Conservation (phyloP, 2,329 filamentous ascomycete species). For the Trichoderma hamatum region DNA sequence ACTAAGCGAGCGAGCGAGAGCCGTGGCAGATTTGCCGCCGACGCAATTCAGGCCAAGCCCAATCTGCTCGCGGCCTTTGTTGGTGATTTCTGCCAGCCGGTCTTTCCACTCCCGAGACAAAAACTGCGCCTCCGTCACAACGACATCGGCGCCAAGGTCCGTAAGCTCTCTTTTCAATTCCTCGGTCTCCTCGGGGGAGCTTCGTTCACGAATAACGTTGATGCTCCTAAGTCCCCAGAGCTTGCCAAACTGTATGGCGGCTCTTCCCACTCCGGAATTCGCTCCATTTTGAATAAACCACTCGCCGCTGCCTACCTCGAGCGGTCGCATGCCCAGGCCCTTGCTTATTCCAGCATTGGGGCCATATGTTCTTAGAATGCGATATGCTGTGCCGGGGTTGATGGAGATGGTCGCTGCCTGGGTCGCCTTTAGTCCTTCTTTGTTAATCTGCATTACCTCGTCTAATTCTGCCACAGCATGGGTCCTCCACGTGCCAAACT, state of each 20-base stretch:
- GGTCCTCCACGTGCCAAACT: constrained; percentile 93
- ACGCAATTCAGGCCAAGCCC: constrained; percentile 90
- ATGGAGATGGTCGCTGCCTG: constrained; percentile 89
- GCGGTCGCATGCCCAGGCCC: constrained; percentile 50
- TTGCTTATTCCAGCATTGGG: constrained; percentile 49
- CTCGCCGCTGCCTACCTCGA: constrained; percentile 60
- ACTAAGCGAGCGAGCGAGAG: constrained; percentile 74
- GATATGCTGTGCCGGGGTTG: constrained; percentile 92
- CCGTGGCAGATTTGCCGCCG: constrained; percentile 80
- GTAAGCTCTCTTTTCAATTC: constrained; percentile 56
- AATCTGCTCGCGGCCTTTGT: constrained; percentile 70
- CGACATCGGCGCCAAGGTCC: constrained; percentile 59
- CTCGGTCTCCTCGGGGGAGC: constrained; percentile 65
- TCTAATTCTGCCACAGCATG: constrained; percentile 69
- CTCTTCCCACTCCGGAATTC: constrained; percentile 88
- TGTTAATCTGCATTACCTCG: constrained; percentile 70
- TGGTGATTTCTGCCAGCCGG: constrained; percentile 66
- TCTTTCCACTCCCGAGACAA: constrained; percentile 63
- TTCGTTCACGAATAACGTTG: constrained; percentile 80
- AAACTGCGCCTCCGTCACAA: constrained; percentile 61
- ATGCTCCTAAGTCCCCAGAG: constrained; percentile 90
- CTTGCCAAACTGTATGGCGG: constrained; percentile 83
- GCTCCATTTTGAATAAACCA: constrained; percentile 98
- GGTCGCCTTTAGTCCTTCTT: constrained; percentile 68
- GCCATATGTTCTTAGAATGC: constrained; percentile 84